These are phyloP conservation scores for Xanthoconium purpureum DNA, from an alignment of 768 basidiomycete species.

Conservation along the genomic window DNA sequence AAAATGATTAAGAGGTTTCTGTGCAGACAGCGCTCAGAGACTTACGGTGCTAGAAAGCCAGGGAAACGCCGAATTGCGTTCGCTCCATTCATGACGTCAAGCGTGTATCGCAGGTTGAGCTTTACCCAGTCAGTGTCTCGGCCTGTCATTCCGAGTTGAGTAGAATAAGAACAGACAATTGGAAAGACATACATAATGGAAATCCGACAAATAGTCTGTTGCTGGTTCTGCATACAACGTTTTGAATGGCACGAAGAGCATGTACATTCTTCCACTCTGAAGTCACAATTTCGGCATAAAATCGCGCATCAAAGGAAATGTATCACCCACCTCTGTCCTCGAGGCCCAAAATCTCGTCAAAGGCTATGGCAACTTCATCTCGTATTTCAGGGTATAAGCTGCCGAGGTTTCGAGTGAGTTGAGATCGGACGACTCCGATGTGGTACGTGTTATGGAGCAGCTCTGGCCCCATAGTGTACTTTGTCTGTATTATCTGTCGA, in stretches of 20 bases:
- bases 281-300: neutral
- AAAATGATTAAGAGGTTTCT: neutral
- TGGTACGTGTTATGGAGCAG: neutral
- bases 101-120: slow-evolving; percentile 30
- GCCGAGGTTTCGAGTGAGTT: neutral
- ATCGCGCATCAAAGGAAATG: too few relatives aligned
- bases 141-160: neutral
- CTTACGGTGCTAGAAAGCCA: slow-evolving; percentile 31
- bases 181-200: slow-evolving; percentile 10
- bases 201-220: slow-evolving; percentile 15
- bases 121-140: slow-evolving; percentile 29
- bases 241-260: neutral
- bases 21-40: neutral
- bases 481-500: neutral
- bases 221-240: slow-evolving; percentile 5
- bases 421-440: neutral
- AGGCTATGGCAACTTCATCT: neutral
- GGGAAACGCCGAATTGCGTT: slow-evolving; percentile 32
- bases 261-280: neutral
- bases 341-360: neutral
- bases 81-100: slow-evolving; percentile 1
- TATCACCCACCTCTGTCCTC: neutral
- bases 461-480: neutral
- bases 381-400: neutral
- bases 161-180: neutral